phyloP scores from a whole-genome alignment of 2,329 filamentous ascomycete species.

The Colletotrichum sidae region DNA sequence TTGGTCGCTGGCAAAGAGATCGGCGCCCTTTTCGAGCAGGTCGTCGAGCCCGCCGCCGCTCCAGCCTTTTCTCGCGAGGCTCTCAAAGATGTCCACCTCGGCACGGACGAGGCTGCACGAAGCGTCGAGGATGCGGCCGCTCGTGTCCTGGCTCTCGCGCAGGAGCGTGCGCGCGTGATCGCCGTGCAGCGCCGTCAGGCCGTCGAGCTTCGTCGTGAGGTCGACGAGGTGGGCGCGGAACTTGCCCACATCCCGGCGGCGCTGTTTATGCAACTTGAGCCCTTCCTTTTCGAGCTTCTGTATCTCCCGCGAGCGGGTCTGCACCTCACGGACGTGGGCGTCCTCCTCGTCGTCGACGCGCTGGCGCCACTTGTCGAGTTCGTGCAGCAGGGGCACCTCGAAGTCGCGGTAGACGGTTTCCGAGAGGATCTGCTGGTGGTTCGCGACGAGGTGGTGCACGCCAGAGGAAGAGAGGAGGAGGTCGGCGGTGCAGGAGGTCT shows the following conservation, averaged over 20 bases:
- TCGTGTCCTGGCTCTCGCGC: conserved; percentile 74
- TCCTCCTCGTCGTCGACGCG: conserved; percentile 75
- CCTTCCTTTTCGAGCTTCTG: conserved; percentile 74
- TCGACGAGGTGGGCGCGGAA: conserved; percentile 74
- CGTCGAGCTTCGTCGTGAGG: conserved; percentile 71
- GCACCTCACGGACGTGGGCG: conserved; percentile 66
- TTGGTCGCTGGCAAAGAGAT: conserved; percentile 66
- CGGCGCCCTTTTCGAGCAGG: conserved; percentile 71
- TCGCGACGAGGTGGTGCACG: conserved; percentile 75
- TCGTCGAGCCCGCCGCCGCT: conserved; percentile 75
- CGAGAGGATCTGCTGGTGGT: conserved; percentile 77
- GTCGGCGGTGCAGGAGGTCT: conserved; percentile 71
- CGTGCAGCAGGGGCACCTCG: conserved; percentile 76
- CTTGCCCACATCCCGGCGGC: conserved; percentile 69
- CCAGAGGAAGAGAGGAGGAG: conserved; percentile 71
- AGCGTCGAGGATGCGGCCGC: conserved; percentile 70
- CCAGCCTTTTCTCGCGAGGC: conserved; percentile 75
- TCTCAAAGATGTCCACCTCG: conserved; percentile 78
- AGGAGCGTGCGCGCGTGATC: conserved; percentile 70
- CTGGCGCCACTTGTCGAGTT: conserved; percentile 73
- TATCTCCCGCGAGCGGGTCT: conserved; percentile 69
- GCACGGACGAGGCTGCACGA: conserved; percentile 74
- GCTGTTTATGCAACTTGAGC: conserved; percentile 69
- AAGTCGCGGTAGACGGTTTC: conserved; percentile 77
- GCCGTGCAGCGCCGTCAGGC: conserved; percentile 69